Base-by-base conservation (phyloP, 2,329 filamentous ascomycete genomes). In the Arthrobotrys sphaeroides region DNA sequence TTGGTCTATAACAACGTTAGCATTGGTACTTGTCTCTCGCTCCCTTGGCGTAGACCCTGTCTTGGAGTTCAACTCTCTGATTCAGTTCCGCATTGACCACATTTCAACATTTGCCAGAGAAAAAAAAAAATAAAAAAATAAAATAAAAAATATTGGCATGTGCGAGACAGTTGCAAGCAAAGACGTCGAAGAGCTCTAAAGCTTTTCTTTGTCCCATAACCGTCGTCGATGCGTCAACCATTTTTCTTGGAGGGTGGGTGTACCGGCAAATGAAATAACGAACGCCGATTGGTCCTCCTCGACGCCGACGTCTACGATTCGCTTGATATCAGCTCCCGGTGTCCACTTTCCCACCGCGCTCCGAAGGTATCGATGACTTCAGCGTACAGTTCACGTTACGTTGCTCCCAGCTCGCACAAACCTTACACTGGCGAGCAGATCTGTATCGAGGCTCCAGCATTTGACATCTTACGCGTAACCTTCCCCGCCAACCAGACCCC, bases 71-170 rank as follows among this genome's bases (percentile, higher is more conserved):
- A 42, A 64, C 24, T 3, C 31, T 36, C 59, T 72, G 22, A 57
- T 26, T 53, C 53, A 72, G 59, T 59, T 60, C 67, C 67, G 57
- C 67, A 72, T 72, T 72, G 67, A 65, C 65, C 67, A 59, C 59
- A 59, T 28, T 42, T 31, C 28, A 24, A 62, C n/a, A 57, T 28
- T 6, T 45, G 28, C 38, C 45, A 64, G 12, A n/a, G n/a, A n/a
- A n/a, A n/a, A n/a, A n/a, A n/a, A n/a, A n/a, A n/a, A n/a, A n/a
- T n/a, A n/a, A n/a, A n/a, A n/a, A n/a, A n/a, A n/a, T n/a, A n/a
- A n/a, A n/a, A n/a, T n/a, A n/a, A 10, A 62, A 53, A 57, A 12
- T n/a, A 42, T 31, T 40, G 26, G 13, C 26, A 38, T 6, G 4
- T 31, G 36, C 49, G 16, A 55, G 36, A 57, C 47, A 59, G 13